Conservation (phyloP, 441 rosid species). For the Corymbia calophylla region DNA sequence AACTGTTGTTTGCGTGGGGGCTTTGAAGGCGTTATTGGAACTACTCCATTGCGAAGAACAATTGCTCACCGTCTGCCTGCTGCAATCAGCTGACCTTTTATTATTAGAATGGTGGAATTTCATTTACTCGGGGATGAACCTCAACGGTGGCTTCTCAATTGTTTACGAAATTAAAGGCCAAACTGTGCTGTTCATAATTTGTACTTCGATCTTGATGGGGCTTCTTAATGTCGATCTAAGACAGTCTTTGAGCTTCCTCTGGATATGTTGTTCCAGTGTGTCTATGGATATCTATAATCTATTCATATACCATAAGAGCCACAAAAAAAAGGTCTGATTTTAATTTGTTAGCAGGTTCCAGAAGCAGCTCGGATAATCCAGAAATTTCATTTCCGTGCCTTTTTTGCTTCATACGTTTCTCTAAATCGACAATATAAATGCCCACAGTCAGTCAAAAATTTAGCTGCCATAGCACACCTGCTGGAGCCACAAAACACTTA, state of each 20-base stretch:
- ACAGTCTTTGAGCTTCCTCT: neutral
- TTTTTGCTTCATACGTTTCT: neutral
- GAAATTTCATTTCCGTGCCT: neutral
- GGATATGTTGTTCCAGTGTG: neutral
- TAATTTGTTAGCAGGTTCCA: neutral
- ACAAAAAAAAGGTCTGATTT: neutral
- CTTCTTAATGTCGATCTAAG: neutral
- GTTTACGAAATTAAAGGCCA: neutral
- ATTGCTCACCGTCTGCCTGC: neutral
- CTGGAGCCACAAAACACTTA: neutral
- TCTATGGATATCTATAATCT: fast-evolving
- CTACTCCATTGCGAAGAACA: neutral
- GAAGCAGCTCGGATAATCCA: neutral
- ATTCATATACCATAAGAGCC: neutral
- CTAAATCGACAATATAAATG: neutral
- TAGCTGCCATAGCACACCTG: neutral
- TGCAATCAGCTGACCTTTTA: neutral
- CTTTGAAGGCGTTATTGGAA: neutral
- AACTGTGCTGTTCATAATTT: neutral
- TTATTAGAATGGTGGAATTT: neutral
- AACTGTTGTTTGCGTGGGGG: neutral
- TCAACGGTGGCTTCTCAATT: neutral
- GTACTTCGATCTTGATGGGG: neutral
- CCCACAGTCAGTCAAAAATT: neutral
- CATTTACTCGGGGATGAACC: neutral